Evolutionary conservation across 2,329 filamentous ascomycete genomes (phyloP).

Genomic region (Aspergillus fumigatiaffinis): DNA sequence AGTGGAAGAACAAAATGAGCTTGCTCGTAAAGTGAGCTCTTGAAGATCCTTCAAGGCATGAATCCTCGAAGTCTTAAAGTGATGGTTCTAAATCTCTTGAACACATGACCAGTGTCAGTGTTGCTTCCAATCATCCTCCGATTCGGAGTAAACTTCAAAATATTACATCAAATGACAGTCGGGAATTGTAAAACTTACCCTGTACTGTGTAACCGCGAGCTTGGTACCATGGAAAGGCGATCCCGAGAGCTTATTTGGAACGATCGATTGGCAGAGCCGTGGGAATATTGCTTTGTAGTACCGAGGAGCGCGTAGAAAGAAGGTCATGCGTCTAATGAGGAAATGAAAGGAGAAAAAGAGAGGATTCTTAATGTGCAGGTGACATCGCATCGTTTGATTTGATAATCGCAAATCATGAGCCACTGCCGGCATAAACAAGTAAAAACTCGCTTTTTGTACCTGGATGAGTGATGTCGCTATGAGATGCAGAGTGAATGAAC

Average conservation of each 20-base stretch:
- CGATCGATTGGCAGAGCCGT: neutral
- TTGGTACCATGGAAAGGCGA: neutral
- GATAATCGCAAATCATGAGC: neutral
- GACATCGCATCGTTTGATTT: neutral
- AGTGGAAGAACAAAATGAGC: neutral
- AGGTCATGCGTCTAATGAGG: neutral
- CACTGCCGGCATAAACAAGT: neutral
- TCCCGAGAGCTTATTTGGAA: neutral
- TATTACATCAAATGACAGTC: neutral
- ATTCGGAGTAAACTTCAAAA: neutral
- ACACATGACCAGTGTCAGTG: neutral
- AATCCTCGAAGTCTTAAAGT: neutral
- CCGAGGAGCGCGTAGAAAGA: neutral
- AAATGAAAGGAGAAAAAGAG: neutral
- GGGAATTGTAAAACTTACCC: neutral
- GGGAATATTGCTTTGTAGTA: neutral
- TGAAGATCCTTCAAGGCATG: neutral
- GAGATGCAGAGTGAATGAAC: neutral
- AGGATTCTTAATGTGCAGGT: neutral
- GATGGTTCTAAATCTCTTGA: neutral
- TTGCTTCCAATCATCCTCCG: neutral
- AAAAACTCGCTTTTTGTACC: neutral
- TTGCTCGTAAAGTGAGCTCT: neutral
- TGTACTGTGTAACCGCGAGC: neutral
- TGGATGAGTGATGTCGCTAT: neutral